Base-by-base conservation (phyloP, 257 asterid genomes). In the Ligustrum vulgare region DNA sequence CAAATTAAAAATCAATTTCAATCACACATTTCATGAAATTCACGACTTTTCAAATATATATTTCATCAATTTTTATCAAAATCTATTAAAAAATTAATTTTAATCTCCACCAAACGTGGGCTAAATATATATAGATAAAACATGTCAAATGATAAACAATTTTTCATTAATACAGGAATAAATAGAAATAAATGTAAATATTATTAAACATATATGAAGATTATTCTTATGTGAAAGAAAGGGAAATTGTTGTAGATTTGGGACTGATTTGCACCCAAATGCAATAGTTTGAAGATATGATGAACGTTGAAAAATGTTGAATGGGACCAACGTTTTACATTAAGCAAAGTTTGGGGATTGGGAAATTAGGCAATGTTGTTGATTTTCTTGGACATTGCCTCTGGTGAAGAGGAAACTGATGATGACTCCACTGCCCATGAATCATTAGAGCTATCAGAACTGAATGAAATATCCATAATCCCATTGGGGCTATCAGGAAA, bases 401-500 rank as follows among this genome's bases (percentile, higher is more conserved):
- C 84, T 22, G 98, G 98, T 43, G 97, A 88, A 2, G 97, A 89
- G 23, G 89, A 81, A 71, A 89, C 91, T 8, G 95, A 86, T 0
- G 86, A 41, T 54, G 71, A 37, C 8, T 84, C 76, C 56, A 77
- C 82, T 64, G 86, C 54, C 87, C 94, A 87, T 16, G 90, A 86
- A 36, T 85, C 91, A 69, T 74, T 72, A 37, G 91, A 84, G 79
- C 75, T 80, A 13, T 82, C 91, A 37, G 87, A 84, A 81, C 92
- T 87, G 82, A 87, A 87, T 75, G 92, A 83, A 60, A 85, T 63
- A 60, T 88, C 92, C 86, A 86, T 78, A 16, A 91, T 91, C 43
- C 91, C 98, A 83, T 79, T 91, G 33, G 97, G 96, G 81, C 97
- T 93, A 22, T 79, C 89, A 6, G 91, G 92, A 49, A 79, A 20